phyloP scores from a whole-genome alignment of 208 protist species.

The Acanthamoeba castellanii region DNA sequence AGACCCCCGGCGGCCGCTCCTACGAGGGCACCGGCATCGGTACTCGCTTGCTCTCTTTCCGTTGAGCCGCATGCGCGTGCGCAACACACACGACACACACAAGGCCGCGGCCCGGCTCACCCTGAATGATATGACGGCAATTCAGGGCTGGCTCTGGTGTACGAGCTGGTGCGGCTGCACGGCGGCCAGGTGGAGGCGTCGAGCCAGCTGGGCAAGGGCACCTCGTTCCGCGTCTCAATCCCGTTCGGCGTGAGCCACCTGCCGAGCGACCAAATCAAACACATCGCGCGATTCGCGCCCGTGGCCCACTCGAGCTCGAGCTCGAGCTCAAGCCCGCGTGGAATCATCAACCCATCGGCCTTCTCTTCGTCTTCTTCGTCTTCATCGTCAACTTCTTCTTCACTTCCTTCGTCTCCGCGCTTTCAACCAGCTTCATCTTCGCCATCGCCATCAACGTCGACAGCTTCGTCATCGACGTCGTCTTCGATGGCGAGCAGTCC shows the following conservation, averaged over 20 bases:
- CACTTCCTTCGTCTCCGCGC: not conserved
- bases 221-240: slow-evolving; percentile 12
- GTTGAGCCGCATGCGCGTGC: too few species aligned
- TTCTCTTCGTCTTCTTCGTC: too few species aligned
- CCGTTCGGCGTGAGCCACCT: slow-evolving; percentile 12
- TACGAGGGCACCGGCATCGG: slow-evolving; percentile 72
- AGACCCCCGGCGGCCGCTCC: slow-evolving; percentile 13
- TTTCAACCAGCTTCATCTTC: not conserved
- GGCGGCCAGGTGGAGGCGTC: slow-evolving; percentile 39
- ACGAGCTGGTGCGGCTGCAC: slow-evolving; percentile 75
- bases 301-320: not conserved
- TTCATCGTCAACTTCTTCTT: not conserved
- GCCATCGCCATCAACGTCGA: too few species aligned
- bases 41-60: not conserved
- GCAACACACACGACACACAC: too few species aligned
- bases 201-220: slow-evolving; percentile 2
- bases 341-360: too few species aligned
- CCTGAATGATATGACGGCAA: too few species aligned
- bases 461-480: too few species aligned
- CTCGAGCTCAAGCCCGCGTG: too few species aligned
- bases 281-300: not conserved
- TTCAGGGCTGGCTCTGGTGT: slow-evolving; percentile 67
- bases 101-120: too few species aligned
- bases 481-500: not conserved
- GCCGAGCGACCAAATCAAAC: not conserved